Evolutionary conservation across 176 grass and related monocot genomes (phyloP).

Genomic region (Triticum monococcum): DNA sequence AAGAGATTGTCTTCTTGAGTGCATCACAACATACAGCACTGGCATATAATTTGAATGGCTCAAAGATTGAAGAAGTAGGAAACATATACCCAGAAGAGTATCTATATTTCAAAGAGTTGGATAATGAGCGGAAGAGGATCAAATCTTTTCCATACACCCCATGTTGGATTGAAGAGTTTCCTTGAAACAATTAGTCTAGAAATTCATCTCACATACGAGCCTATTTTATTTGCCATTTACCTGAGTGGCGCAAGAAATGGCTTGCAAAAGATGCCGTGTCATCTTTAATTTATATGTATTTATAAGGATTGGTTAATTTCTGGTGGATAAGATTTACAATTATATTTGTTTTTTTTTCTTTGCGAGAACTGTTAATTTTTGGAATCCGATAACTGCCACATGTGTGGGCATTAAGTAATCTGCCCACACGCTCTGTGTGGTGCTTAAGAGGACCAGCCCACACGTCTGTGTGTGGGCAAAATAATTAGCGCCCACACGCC

Average conservation of each 20-base stretch:
- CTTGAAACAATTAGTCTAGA: neutral
- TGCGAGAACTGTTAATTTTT: no score
- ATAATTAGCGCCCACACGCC: no score
- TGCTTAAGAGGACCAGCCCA: no score
- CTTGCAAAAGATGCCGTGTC: neutral
- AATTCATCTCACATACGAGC: neutral
- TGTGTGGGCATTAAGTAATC: no score
- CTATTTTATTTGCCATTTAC: neutral
- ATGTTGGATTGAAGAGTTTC: constrained; percentile 13
- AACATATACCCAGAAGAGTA: neutral
- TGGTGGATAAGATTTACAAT: no score
- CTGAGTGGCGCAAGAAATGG: neutral
- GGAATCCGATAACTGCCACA: neutral
- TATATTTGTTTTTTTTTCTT: neutral
- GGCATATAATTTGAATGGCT: neutral
- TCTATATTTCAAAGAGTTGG: neutral
- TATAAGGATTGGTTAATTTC: no score
- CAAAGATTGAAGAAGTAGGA: neutral
- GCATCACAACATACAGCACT: neutral
- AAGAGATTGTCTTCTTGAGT: neutral
- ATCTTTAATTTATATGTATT: neutral
- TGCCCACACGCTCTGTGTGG: no score
- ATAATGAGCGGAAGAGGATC: neutral
- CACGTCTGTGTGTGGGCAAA: no score
- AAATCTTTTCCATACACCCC: constrained; percentile 2